Percentiles rank a stretch among this genome's conserved stretches.
Evolutionary conservation across 1,139 yeast species (phyloP).

Genomic region (Debaryomyces subglobosus): DNA sequence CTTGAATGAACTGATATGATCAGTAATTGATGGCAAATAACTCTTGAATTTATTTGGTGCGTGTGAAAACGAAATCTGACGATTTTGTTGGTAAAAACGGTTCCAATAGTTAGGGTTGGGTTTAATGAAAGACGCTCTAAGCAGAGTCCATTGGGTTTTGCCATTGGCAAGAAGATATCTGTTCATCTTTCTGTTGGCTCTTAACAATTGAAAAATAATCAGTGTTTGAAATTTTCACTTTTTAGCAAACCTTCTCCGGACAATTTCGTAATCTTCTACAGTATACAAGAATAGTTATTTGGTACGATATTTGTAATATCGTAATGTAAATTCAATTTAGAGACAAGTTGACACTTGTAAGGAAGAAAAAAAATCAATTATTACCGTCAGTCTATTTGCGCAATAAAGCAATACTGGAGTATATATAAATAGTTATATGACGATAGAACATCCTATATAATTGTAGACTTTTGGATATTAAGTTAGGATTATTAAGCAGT

Average conservation of each 20-base stretch:
- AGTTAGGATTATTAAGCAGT: slow-evolving; percentile 51
- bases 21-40: neutral
- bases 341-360: neutral
- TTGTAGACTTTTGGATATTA: neutral
- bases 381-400: neutral
- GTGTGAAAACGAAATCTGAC: slow-evolving; percentile 8
- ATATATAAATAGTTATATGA: neutral
- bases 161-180: neutral
- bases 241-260: neutral
- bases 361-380: neutral
- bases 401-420: neutral
- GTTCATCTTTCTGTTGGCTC: neutral
- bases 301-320: neutral
- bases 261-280: no score
- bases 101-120: neutral
- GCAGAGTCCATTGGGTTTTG: neutral
- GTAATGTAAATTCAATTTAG: neutral
- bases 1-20: neutral
- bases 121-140: neutral
- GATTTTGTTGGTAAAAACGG: neutral
- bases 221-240: neutral
- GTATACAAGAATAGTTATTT: neutral
- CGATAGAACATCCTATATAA: neutral
- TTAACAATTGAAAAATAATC: neutral
- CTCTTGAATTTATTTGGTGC: slow-evolving; percentile 2